Percentiles rank a stretch among this genome's conserved stretches.
These are phyloP conservation scores for Centrapalus pauciflorus DNA, from an alignment of 129 eudicot genomes.

Conservation along the genomic window DNA sequence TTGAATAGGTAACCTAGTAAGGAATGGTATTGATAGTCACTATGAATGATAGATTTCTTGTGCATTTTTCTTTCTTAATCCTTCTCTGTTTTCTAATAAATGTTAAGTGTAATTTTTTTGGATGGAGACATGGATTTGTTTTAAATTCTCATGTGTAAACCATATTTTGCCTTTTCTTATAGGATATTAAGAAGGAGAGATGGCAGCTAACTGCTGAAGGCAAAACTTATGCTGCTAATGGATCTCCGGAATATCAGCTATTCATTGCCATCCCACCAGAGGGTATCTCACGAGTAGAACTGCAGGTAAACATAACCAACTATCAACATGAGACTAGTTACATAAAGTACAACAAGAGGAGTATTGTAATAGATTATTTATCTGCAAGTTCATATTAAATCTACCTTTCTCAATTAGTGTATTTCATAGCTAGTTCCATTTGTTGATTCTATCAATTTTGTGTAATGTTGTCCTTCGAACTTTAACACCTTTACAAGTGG, in stretches of 20 bases:
- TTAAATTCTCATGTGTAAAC: neutral
- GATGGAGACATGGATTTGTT: neutral
- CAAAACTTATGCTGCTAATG: slow-evolving; percentile 63
- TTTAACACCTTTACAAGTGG: neutral
- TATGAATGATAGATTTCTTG: neutral
- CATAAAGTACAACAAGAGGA: no score
- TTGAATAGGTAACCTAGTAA: neutral
- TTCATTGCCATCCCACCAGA: slow-evolving; percentile 70
- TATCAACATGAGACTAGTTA: no score
- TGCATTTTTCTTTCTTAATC: neutral
- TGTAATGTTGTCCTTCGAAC: neutral
- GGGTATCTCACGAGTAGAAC: slow-evolving; percentile 62
- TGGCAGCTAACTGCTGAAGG: slow-evolving; percentile 90
- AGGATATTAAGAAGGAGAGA: slow-evolving; percentile 90
- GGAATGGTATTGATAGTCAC: neutral
- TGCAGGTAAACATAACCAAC: slow-evolving; percentile 47
- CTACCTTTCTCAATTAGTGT: neutral
- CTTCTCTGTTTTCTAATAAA: neutral
- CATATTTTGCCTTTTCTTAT: slow-evolving; percentile 18
- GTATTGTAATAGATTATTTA: no score
- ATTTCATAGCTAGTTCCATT: neutral
- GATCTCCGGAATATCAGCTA: slow-evolving; percentile 82
- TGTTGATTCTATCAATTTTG: neutral
- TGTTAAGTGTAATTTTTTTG: neutral
- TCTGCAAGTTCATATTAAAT: neutral